Percentiles rank a stretch among this genome's conserved stretches.
Conservation (phyloP, 805 yeast species). For the Maudiozyma serrabonitensis region DNA sequence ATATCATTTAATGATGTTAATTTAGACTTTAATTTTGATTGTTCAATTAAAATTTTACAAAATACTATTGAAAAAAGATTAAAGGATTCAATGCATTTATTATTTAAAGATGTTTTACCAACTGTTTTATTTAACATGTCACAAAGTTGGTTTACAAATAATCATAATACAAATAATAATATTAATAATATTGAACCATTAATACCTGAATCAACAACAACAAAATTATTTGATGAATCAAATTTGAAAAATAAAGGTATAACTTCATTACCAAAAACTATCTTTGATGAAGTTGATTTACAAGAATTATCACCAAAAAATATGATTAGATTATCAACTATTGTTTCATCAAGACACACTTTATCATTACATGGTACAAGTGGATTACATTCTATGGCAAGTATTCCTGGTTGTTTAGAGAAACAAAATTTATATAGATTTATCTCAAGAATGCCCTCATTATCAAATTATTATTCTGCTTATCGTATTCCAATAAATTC, state of each 20-base stretch:
- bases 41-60: slow-evolving; percentile 29
- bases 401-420: slow-evolving; percentile 28
- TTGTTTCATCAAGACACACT: slow-evolving; percentile 71
- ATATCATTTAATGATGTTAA: slow-evolving; percentile 31
- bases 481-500: background rate
- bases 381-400: slow-evolving; percentile 32
- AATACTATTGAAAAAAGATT: slow-evolving; percentile 27
- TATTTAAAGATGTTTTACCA: slow-evolving; percentile 29
- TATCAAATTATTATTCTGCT: slow-evolving; percentile 17
- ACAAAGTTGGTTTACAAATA: slow-evolving; percentile 22
- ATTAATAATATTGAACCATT: slow-evolving; percentile 1
- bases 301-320: slow-evolving; percentile 53
- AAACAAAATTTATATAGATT: slow-evolving; percentile 27
- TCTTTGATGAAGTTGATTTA: slow-evolving; percentile 22
- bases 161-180: background rate
- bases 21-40: slow-evolving; percentile 28
- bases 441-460: slow-evolving; percentile 26
- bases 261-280: slow-evolving; percentile 8
- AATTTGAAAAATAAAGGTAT: background rate
- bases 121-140: slow-evolving; percentile 28
- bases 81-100: slow-evolving; percentile 25
- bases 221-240: background rate
- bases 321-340: slow-evolving; percentile 53
- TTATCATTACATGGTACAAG: slow-evolving; percentile 55
- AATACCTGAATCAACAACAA: background rate